These are phyloP conservation scores for Tricholoma sp. DNA, from an alignment of 768 basidiomycete genomes.

Conservation along the genomic window DNA sequence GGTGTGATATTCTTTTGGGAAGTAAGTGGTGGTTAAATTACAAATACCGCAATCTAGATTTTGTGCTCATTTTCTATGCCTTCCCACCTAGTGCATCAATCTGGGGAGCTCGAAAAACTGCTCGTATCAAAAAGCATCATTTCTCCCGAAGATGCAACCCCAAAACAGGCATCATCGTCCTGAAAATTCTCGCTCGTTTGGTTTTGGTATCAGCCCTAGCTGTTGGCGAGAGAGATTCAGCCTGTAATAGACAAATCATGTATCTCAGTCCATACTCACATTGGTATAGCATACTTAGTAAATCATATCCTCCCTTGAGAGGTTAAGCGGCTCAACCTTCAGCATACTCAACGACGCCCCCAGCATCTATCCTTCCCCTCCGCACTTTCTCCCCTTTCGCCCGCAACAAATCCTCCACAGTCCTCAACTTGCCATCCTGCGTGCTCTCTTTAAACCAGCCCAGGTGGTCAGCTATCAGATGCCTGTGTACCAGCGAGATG, in stretches of 20 bases:
- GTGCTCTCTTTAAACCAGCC: slow-evolving; percentile 90
- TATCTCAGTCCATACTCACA: neutral
- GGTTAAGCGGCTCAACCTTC: slow-evolving; percentile 7
- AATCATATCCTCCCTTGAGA: neutral
- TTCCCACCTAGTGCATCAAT: slow-evolving; percentile 78
- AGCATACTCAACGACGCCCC: slow-evolving; percentile 53
- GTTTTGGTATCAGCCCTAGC: neutral
- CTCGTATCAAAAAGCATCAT: slow-evolving; percentile 69
- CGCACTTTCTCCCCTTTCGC: slow-evolving; percentile 75
- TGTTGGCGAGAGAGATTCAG: neutral
- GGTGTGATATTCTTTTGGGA: slow-evolving; percentile 89
- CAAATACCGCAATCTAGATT: slow-evolving; percentile 2
- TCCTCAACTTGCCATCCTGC: slow-evolving; percentile 63
- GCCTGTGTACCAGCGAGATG: slow-evolving; percentile 34
- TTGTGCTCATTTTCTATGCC: neutral
- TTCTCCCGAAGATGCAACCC: slow-evolving; percentile 13
- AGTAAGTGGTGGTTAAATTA: slow-evolving; percentile 50
- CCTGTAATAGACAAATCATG: neutral
- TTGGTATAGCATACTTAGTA: neutral
- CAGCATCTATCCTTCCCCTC: slow-evolving; percentile 41
- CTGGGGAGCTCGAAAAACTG: slow-evolving; percentile 84
- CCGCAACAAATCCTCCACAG: slow-evolving; percentile 77
- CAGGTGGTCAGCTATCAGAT: slow-evolving; percentile 85
- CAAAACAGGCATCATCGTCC: neutral
- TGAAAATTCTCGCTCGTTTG: neutral